Evolutionary conservation across 352 stramenopile species (phyloP), one percentile per base, ranked within the genome.

Genomic region (Phytophthora syringae): DNA sequence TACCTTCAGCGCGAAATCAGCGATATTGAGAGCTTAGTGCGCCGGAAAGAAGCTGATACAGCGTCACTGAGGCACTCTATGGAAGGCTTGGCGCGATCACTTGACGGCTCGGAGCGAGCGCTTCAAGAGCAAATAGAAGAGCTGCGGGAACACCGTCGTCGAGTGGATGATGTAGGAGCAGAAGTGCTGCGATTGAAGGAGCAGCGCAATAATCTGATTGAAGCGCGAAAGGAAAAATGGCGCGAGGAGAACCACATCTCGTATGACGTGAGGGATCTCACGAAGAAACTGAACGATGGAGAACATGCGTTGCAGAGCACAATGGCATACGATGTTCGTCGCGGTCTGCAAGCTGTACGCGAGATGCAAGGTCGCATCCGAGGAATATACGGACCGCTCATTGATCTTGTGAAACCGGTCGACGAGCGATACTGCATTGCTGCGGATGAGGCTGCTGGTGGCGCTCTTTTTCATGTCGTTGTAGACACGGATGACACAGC

Each of bases 401-500:
- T 99, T 58, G 97, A 99, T 27, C 95, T 99, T 32, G 89, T 99
- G 36, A 80, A 82, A 52, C 89, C 88, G 25, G 74, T 87, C 0
- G 88, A 94, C 27, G 84, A 97, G 27, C 84, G 89, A 25, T 99
- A 99, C 67, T 96, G 92, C 54, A 98, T 91, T 13, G 97, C 96
- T 25, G 82, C 98, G 1, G 98, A 99, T 70, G 95, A 99, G 54
- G 96, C 97, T 36, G 97, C 97, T 5, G 95, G 98, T 9, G 97
- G 95, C 30, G 85, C 89, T 40, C 87, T 99, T 21, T 99, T 99
- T 76, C 97, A 99, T 70, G 95, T 99, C 15, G 97, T 99, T 49
- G 98, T 99, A 20, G 97, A 99, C 75, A 98, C 91, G 3, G 98
- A 99, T 67, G 95, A 97, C 45, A 99, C 97, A 15, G 98, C 97